Base-by-base conservation (phyloP, 768 basidiomycete species). In the Albatrellus ellisii region DNA sequence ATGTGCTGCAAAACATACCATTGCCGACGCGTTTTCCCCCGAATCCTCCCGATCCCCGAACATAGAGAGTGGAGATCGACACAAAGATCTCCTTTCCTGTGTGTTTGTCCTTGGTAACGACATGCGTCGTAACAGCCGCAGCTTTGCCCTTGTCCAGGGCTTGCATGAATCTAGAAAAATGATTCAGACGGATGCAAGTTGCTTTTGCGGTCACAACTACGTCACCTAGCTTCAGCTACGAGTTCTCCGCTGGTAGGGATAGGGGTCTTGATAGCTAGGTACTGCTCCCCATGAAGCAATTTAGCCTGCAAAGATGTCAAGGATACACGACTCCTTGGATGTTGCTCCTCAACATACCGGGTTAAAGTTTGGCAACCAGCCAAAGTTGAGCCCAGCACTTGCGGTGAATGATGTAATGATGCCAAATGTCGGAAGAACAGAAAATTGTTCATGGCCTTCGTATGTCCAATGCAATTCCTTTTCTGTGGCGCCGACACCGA, bases 251-350 rank as follows among this genome's bases (percentile, higher is more conserved):
- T 77, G 0, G 88, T 88, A 0, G 94, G 92, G 46, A 98, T 85
- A 0, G 84, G 79, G 2, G 66, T 77, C 53, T 84, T 81, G 59
- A 99, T 87, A 46, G 76, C 72, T 51, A 99, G 64, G 60, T 88
- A 98, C 54, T 98, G 95, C 57, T 99, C 95, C 34, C 95, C 95
- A 57, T 99, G 95, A 14, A 99, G 72, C n/a, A 99, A 68, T 62
- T 89, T 97, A 36, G 91, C 88, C 88, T 90, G 32, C 10, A 11
- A 14, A 26, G 26, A 42, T 22, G 26, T 26, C 17, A 27, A 22
- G 25, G 37, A n/a, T 17, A 28, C 21, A 14, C 45, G 29, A 44
- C 40, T 29, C 12, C 24, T 34, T 26, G 26, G 38, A 37, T 14
- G 46, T n/a, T n/a, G 22, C 11, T 10, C 8, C 10, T n/a, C 26